These are phyloP conservation scores for Suillus decipiens DNA, from an alignment of 768 basidiomycete genomes.

Conservation along the genomic window DNA sequence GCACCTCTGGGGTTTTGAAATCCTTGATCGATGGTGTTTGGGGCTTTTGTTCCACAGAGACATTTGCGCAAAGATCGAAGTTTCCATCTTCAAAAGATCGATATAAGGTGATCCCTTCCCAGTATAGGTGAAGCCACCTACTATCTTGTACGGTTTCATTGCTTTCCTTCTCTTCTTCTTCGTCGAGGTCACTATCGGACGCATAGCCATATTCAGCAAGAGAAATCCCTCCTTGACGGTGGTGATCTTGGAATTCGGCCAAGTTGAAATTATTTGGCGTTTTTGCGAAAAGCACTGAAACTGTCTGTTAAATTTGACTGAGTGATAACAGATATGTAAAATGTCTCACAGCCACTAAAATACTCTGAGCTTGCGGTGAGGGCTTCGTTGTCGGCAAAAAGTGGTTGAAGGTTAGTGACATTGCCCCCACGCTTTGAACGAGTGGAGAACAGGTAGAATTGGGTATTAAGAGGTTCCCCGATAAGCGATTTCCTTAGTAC, in stretches of 20 bases:
- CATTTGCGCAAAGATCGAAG: background rate
- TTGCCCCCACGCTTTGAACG: slow-evolving; percentile 14
- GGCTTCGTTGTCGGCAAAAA: slow-evolving; percentile 19
- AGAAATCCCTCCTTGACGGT: background rate
- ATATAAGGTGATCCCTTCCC: background rate
- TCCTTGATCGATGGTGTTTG: background rate
- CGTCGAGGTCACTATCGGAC: slow-evolving; percentile 29
- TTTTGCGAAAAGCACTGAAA: slow-evolving; percentile 1
- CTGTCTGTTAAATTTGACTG: background rate
- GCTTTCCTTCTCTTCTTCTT: slow-evolving; percentile 15
- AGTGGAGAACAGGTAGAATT: slow-evolving; percentile 20
- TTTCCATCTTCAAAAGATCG: background rate
- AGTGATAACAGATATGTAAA: background rate
- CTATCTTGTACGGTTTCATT: background rate
- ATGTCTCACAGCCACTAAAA: slow-evolving; percentile 18
- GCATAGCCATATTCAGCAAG: slow-evolving; percentile 22
- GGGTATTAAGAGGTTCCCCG: slow-evolving; percentile 21
- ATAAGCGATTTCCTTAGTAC: slow-evolving; percentile 11
- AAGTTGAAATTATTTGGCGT: background rate
- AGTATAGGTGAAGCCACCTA: background rate
- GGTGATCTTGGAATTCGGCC: slow-evolving; percentile 8
- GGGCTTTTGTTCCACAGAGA: background rate
- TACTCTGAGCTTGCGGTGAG: slow-evolving; percentile 16
- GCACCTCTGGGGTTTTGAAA: background rate
- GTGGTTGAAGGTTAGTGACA: slow-evolving; percentile 11